These are phyloP conservation scores for Globisporangium polare DNA, from an alignment of 352 stramenopile species.

Conservation along the genomic window DNA sequence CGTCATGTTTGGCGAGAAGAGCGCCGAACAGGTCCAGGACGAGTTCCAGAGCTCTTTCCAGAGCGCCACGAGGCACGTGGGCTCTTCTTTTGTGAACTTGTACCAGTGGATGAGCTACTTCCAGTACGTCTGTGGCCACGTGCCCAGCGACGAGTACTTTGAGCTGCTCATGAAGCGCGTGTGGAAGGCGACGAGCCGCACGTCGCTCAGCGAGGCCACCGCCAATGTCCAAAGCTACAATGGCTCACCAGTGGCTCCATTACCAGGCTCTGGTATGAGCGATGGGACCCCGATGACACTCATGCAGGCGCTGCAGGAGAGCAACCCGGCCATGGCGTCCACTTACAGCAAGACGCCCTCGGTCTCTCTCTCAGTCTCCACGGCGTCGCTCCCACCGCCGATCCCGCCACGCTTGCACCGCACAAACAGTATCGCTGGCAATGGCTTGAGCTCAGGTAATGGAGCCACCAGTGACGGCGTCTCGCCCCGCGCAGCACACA, in stretches of 20 bases:
- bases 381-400: conserved; percentile 15
- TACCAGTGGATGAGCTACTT: conserved; percentile 76
- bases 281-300: conserved; percentile 30
- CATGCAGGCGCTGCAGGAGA: conserved; percentile 48
- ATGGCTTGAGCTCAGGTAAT: background rate
- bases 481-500: conserved; percentile 35
- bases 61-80: conserved; percentile 20
- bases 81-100: conserved; percentile 54
- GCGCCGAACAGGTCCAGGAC: conserved; percentile 40
- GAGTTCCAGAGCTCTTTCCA: conserved; percentile 58
- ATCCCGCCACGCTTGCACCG: conserved; percentile 21
- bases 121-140: conserved; percentile 62
- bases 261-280: background rate
- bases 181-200: conserved; percentile 46
- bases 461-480: conserved; percentile 17
- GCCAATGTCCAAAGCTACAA: conserved; percentile 5
- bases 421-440: conserved; percentile 18
- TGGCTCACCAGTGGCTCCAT: background rate
- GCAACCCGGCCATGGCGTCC: conserved; percentile 26
- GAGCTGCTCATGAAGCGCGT: conserved; percentile 69
- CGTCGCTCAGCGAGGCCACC: conserved; percentile 34
- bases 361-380: conserved; percentile 27
- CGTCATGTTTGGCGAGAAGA: conserved; percentile 73
- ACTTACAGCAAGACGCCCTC: conserved; percentile 10
- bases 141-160: conserved; percentile 74